Evolutionary conservation across 495 filamentous ascomycete genomes (phyloP).

Genomic region (Ramalina peruviana): DNA sequence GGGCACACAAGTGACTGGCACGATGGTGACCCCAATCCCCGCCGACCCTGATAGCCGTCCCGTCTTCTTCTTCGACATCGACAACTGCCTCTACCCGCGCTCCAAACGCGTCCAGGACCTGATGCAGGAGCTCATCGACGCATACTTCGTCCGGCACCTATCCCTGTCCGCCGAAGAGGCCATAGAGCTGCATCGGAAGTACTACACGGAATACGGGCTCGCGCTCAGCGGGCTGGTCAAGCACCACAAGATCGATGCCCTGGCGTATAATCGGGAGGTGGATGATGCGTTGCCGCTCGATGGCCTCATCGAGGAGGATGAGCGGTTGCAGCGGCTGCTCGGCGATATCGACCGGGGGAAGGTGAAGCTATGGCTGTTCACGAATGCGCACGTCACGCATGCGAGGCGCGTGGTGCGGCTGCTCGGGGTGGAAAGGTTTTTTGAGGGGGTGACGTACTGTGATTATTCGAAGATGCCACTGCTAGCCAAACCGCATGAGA

Average conservation of each 20-base stretch:
- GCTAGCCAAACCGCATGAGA: conserved; percentile 69
- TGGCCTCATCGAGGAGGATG: conserved; percentile 61
- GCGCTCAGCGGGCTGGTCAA: conserved; percentile 91
- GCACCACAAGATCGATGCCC: conserved; percentile 87
- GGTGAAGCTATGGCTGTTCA: conserved; percentile 84
- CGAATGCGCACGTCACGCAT: conserved; percentile 89
- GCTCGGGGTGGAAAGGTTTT: conserved; percentile 70
- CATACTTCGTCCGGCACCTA: conserved; percentile 71
- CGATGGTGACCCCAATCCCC: no score
- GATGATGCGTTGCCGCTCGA: conserved; percentile 93
- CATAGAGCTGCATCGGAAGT: conserved; percentile 66
- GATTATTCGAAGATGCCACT: conserved; percentile 59
- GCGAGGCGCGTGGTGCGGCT: conserved; percentile 68
- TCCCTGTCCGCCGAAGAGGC: conserved; percentile 61
- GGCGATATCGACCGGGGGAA: conserved; percentile 64
- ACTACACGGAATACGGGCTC: conserved; percentile 90
- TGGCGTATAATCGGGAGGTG: conserved; percentile 88
- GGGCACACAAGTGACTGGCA: no score
- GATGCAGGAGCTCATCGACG: conserved; percentile 63
- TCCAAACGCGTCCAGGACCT: conserved; percentile 48
- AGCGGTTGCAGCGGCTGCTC: conserved; percentile 59
- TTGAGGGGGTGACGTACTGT: conserved; percentile 88
- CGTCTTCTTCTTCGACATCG: conserved; percentile 86
- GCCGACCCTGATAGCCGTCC: conserved; percentile 23
- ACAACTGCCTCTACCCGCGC: conserved; percentile 70